Conservation (phyloP, 768 basidiomycete species). For the Serendipita sp. region DNA sequence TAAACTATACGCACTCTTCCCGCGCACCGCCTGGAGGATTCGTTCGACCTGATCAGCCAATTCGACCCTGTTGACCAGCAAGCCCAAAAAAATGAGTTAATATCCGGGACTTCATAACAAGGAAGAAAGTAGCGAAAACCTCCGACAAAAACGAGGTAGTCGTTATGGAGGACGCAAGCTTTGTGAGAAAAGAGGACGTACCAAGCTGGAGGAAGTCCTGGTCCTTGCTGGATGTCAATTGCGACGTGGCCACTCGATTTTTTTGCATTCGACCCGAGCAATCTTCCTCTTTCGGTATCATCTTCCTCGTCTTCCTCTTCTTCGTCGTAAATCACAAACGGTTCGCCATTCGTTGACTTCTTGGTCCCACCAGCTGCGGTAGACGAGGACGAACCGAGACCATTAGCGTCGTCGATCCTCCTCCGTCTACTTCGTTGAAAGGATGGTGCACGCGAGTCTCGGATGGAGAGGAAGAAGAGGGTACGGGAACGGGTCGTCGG, state of each 20-base stretch:
- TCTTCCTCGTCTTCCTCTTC: conserved; percentile 51
- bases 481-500: conserved; percentile 67
- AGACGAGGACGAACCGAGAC: conserved; percentile 25
- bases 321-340: conserved; percentile 23
- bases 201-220: conserved; percentile 71
- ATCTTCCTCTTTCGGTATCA: conserved; percentile 18
- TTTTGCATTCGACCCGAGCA: conserved; percentile 2
- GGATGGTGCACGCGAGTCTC: conserved; percentile 49
- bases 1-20: conserved; percentile 51
- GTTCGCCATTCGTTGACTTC: conserved; percentile 34
- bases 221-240: conserved; percentile 27
- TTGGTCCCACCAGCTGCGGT: conserved; percentile 20
- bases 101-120: neutral
- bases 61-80: conserved; percentile 55
- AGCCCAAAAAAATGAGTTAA: neutral
- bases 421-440: conserved; percentile 7
- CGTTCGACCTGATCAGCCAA: conserved; percentile 78
- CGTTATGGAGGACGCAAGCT: neutral
- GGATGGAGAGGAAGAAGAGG: conserved; percentile 82
- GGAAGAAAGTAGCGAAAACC: conserved; percentile 14
- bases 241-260: conserved; percentile 24
- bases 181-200: conserved; percentile 22
- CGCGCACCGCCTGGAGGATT: conserved; percentile 46
- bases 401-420: conserved; percentile 1
- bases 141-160: too few relatives aligned